Conservation (phyloP, 176 grass and related monocot genomes). For the Triticum urartu region DNA sequence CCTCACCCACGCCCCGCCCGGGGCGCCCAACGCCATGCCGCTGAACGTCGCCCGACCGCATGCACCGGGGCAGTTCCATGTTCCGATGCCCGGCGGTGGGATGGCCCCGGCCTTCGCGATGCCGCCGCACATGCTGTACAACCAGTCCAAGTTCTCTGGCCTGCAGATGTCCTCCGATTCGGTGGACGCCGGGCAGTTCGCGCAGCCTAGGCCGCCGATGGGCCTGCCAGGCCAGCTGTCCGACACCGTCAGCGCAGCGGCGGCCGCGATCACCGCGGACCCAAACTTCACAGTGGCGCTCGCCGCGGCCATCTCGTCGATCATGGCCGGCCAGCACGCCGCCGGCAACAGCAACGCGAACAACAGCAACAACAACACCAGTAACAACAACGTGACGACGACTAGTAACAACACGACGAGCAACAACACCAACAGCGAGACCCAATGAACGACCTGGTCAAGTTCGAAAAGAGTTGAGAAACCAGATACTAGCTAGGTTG, state of each 20-base stretch:
- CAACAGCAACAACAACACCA: conserved; percentile 35
- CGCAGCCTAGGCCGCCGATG: conserved; percentile 32
- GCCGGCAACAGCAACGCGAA: conserved; percentile 18
- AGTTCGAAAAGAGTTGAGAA: not conserved
- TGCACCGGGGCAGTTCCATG: conserved; percentile 37
- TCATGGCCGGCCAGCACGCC: conserved; percentile 53
- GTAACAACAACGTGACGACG: conserved; percentile 22
- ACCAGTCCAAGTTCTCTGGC: conserved; percentile 70
- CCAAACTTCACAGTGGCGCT: conserved; percentile 90
- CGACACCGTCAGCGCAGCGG: conserved; percentile 69
- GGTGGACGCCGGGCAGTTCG: conserved; percentile 30
- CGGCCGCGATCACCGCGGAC: conserved; percentile 74
- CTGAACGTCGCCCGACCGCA: conserved; percentile 36
- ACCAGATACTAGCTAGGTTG: not conserved
- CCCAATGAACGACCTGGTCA: not conserved
- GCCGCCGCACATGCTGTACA: conserved; percentile 51
- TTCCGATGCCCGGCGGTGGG: conserved; percentile 26
- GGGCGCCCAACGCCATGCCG: conserved; percentile 37
- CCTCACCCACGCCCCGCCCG: conserved; percentile 54
- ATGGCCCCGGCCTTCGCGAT: conserved; percentile 31
- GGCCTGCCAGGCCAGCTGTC: conserved; percentile 8
- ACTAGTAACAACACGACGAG: conserved; percentile 44
- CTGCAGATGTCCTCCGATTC: conserved; percentile 67
- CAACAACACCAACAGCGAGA: conserved; percentile 53
- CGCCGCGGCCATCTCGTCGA: conserved; percentile 80